These are phyloP conservation scores for Iris macrosiphon DNA, from an alignment of 106 monocot species.

Conservation along the genomic window DNA sequence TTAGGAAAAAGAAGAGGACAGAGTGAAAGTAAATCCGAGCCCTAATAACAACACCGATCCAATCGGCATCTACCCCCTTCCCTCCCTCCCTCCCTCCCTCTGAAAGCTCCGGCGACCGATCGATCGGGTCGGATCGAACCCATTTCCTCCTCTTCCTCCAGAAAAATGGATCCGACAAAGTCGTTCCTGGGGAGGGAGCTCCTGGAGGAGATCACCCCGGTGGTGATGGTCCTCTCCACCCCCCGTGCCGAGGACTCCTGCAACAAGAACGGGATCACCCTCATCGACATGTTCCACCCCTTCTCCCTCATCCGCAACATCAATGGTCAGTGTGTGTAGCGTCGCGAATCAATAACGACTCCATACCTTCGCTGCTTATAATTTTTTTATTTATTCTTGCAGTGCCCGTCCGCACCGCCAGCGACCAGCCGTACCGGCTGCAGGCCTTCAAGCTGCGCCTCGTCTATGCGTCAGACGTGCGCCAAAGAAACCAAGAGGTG, in stretches of 20 bases:
- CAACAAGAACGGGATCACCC: conserved; percentile 67
- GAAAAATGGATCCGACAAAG: conserved; percentile 65
- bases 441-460: conserved; percentile 77
- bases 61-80: too few species aligned
- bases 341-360: too few species aligned
- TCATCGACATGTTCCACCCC: conserved; percentile 73
- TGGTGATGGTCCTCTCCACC: conserved; percentile 84
- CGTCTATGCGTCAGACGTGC: conserved; percentile 70
- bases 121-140: too few species aligned
- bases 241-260: conserved; percentile 74
- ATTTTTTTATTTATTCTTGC: conserved; percentile 7
- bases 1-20: too few species aligned
- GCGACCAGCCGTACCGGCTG: conserved; percentile 85
- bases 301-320: conserved; percentile 80
- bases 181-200: conserved; percentile 51
- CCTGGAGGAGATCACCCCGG: conserved; percentile 82
- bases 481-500: conserved; percentile 52
- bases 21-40: too few species aligned
- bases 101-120: too few species aligned
- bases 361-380: too few species aligned
- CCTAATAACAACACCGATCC: too few species aligned
- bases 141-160: too few species aligned
- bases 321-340: conserved; percentile 75
- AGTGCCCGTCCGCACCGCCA: conserved; percentile 93
- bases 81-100: too few species aligned